A percentile compares a stretch with the other conserved stretches of the same genome.
phyloP scores from a whole-genome alignment of 2,329 filamentous ascomycete species.

The Trichoderma asperellum region DNA sequence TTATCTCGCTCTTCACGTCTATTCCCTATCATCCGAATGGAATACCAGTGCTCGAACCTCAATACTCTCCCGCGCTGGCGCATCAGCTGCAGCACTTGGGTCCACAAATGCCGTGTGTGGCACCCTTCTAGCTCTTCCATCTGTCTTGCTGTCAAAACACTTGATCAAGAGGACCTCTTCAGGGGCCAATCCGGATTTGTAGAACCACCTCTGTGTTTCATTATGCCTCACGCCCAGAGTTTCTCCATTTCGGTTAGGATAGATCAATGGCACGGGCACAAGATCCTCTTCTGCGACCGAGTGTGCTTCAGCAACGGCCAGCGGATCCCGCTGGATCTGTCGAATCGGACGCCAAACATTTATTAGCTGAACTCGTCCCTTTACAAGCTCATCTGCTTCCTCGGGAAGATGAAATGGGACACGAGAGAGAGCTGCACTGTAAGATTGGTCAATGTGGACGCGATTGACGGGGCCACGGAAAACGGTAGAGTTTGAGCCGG shows the following conservation, averaged over 20 bases:
- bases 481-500: constrained; percentile 43
- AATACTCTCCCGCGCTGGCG: constrained; percentile 61
- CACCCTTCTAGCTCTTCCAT: constrained; percentile 56
- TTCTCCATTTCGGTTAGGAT: constrained; percentile 55
- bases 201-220: constrained; percentile 55
- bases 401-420: constrained; percentile 49
- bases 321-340: constrained; percentile 56
- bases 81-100: constrained; percentile 42
- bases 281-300: constrained; percentile 56
- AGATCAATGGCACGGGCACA: constrained; percentile 53
- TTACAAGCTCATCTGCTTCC: constrained; percentile 48
- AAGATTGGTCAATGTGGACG: constrained; percentile 63
- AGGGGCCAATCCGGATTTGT: constrained; percentile 54
- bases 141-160: constrained; percentile 62
- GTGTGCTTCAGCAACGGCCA: constrained; percentile 56
- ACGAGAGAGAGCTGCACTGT: constrained; percentile 48
- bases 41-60: constrained; percentile 61
- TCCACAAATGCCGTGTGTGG: constrained; percentile 62
- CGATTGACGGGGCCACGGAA: constrained; percentile 47
- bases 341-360: constrained; percentile 58
- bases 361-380: constrained; percentile 56
- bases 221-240: constrained; percentile 52
- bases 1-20: not conserved
- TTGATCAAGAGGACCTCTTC: constrained; percentile 63
- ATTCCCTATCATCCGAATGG: constrained; percentile 47